phyloP scores from a whole-genome alignment of 1,139 yeast genomes.

The Geotrichum restrictum region DNA sequence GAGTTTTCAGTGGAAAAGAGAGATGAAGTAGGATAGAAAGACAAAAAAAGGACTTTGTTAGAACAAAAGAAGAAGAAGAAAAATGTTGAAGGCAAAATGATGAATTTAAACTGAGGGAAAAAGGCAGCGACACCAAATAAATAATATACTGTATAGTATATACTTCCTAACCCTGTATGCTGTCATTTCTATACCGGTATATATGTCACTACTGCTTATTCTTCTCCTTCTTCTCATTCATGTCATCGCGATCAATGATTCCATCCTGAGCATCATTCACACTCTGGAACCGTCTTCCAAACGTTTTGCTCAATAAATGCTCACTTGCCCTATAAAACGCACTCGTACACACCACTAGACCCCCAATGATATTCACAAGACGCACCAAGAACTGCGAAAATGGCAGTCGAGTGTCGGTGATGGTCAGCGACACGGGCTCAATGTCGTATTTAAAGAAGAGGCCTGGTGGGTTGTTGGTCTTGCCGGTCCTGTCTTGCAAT shows the following conservation, averaged over 20 bases:
- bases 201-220: too few relatives aligned
- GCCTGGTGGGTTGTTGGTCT: slow-evolving; percentile 54
- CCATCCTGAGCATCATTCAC: slow-evolving; percentile 18
- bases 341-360: slow-evolving; percentile 52
- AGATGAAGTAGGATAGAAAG: neutral
- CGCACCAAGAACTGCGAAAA: slow-evolving; percentile 75
- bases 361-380: slow-evolving; percentile 76
- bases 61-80: neutral
- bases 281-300: slow-evolving; percentile 14
- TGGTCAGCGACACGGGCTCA: slow-evolving; percentile 73
- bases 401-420: slow-evolving; percentile 68
- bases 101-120: neutral
- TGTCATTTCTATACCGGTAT: too few relatives aligned
- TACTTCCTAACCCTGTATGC: too few relatives aligned
- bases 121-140: too few relatives aligned
- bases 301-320: slow-evolving; percentile 32
- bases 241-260: slow-evolving; percentile 9
- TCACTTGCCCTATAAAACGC: slow-evolving; percentile 38
- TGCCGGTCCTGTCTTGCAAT: slow-evolving; percentile 28
- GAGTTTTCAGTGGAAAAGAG: neutral
- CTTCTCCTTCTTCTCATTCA: neutral
- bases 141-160: too few relatives aligned
- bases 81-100: neutral
- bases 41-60: neutral
- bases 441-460: slow-evolving; percentile 79